Evolutionary conservation across 139 green algal species (phyloP).

Genomic region (Volvox reticuliferus): DNA sequence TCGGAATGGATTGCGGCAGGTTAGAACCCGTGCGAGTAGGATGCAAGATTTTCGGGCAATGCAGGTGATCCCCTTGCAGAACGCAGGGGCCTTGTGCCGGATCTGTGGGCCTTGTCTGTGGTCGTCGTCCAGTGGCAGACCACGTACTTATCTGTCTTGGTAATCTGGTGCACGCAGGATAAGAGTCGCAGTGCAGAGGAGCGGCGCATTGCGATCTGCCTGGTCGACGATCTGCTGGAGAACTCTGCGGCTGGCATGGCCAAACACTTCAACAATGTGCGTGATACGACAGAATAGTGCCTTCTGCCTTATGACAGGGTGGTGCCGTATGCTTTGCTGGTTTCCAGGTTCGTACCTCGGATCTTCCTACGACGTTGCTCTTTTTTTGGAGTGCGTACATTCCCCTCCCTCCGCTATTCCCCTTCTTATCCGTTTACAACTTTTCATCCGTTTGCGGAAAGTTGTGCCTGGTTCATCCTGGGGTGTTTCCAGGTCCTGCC

Average conservation of each 20-base stretch:
- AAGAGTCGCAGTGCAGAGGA: constrained; percentile 74
- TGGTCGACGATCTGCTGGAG: constrained; percentile 96
- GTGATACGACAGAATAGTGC: too few relatives aligned
- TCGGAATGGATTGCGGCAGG: too few relatives aligned
- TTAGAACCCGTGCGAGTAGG: too few relatives aligned
- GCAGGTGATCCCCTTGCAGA: too few relatives aligned
- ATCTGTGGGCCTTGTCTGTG: too few relatives aligned
- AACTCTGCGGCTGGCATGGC: constrained; percentile 75
- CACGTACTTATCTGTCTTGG: too few relatives aligned
- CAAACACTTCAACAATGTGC: constrained; percentile 76
- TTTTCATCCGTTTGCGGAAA: neutral
- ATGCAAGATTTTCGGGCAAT: too few relatives aligned
- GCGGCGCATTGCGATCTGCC: constrained; percentile 90
- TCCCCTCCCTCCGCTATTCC: neutral
- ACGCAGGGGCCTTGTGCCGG: too few relatives aligned
- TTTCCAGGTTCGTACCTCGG: neutral
- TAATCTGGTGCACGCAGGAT: neutral
- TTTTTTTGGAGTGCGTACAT: neutral
- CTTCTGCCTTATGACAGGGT: too few relatives aligned
- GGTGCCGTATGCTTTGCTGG: too few relatives aligned
- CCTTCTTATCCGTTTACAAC: neutral
- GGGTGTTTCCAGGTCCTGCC: constrained; percentile 71
- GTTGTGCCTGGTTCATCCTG: neutral
- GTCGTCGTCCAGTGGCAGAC: too few relatives aligned
- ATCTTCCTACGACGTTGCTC: too few relatives aligned